Conservation (phyloP, 225 moss, liverwort and hornwort species). For the Antitrichia curtipendula region DNA sequence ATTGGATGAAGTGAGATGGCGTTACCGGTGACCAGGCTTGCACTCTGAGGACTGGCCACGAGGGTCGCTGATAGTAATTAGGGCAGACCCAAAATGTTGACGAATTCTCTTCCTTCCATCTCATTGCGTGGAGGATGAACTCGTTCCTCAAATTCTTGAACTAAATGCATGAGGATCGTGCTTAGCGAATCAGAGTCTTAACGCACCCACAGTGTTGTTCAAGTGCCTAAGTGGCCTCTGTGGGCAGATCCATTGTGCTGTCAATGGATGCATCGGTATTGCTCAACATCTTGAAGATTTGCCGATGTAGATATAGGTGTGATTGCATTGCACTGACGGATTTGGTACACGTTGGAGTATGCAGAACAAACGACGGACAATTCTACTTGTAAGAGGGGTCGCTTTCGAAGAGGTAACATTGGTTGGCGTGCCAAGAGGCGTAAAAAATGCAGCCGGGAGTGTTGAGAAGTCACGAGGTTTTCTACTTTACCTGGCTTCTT, state of each 20-base stretch:
- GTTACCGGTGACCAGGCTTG: neutral
- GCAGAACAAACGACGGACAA: neutral
- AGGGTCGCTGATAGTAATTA: neutral
- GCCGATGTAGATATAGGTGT: neutral
- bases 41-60: neutral
- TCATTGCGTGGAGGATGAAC: neutral
- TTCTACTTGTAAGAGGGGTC: neutral
- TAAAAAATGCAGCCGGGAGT: neutral
- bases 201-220: neutral
- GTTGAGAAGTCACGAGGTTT: neutral
- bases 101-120: neutral
- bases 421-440: neutral
- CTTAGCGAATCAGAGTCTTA: neutral
- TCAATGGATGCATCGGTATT: neutral
- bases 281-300: neutral
- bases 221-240: neutral
- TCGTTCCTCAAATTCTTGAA: neutral
- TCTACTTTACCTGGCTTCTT: neutral
- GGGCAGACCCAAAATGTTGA: neutral
- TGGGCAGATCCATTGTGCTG: neutral
- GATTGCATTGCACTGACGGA: neutral
- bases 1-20: neutral
- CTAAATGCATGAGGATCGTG: neutral
- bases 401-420: neutral
- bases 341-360: neutral